Evolutionary conservation across 208 protist genomes (phyloP).

Genomic region (Acanthamoeba castellanii): DNA sequence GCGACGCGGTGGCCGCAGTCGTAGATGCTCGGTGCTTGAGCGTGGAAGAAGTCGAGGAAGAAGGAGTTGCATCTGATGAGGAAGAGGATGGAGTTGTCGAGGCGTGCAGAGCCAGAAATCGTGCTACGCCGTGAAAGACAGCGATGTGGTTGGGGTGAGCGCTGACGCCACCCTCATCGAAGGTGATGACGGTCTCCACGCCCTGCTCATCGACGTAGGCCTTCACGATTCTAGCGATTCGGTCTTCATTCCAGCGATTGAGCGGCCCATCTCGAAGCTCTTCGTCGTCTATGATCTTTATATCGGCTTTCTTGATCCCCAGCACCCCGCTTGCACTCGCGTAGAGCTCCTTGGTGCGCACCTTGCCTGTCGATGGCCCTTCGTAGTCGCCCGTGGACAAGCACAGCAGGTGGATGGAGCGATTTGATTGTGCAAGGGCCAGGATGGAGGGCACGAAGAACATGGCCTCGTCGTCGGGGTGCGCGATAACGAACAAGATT

Average conservation of each 20-base stretch:
- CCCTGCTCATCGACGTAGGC: not conserved
- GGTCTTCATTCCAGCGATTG: conserved; percentile 86
- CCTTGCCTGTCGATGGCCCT: conserved; percentile 83
- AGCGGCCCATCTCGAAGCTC: conserved; percentile 93
- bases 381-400: conserved; percentile 94
- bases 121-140: conserved; percentile 91
- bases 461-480: conserved; percentile 91
- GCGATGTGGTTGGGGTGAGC: conserved; percentile 97
- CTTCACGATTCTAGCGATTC: conserved; percentile 87
- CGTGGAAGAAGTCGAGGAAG: not conserved
- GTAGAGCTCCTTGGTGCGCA: conserved; percentile 92
- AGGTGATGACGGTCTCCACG: conserved; percentile 92
- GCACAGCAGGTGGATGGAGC: conserved; percentile 93
- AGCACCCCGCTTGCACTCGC: conserved; percentile 89
- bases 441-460: conserved; percentile 88
- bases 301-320: conserved; percentile 85
- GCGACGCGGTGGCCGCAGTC: not conserved
- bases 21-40: not conserved
- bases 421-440: conserved; percentile 79
- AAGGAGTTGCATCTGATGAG: not conserved
- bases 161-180: conserved; percentile 95
- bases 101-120: conserved; percentile 78
- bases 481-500: conserved; percentile 85
- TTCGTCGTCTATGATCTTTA: conserved; percentile 92
- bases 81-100: not conserved